phyloP scores from a whole-genome alignment of 2,329 filamentous ascomycete species.

The Eurotiales sp. region DNA sequence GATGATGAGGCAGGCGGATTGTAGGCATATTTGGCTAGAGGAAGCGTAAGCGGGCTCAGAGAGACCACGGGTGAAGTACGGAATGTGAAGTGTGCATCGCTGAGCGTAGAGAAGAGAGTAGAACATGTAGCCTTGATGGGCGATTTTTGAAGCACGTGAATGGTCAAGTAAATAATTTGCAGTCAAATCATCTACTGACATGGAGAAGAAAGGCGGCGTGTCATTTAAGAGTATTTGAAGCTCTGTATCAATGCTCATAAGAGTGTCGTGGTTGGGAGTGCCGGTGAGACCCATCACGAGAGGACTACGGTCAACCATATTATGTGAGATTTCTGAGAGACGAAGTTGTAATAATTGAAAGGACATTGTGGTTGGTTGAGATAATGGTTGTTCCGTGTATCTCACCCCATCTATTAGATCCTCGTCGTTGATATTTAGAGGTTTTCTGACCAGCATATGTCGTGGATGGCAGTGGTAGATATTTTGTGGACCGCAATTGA shows the following conservation, averaged over 20 bases:
- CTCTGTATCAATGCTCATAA: constrained; percentile 1
- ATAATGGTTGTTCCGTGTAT: background rate
- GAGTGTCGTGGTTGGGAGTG: background rate
- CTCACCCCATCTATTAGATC: background rate
- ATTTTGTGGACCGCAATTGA: background rate
- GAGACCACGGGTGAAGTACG: background rate
- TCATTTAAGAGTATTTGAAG: constrained; percentile 2
- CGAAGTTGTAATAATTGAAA: background rate
- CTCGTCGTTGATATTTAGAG: constrained; percentile 3
- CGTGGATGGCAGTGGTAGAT: constrained; percentile 5
- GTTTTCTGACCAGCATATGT: constrained; percentile 1
- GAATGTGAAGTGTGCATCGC: constrained; percentile 3
- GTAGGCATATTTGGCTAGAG: constrained; percentile 1
- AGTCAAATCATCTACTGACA: background rate
- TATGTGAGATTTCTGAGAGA: background rate
- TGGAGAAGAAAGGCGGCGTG: background rate
- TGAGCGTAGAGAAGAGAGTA: background rate
- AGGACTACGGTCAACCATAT: background rate
- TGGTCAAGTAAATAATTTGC: background rate
- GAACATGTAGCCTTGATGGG: background rate
- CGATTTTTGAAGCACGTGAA: background rate
- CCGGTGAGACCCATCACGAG: background rate
- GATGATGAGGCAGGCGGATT: background rate
- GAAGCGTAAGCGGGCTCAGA: background rate
- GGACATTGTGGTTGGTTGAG: background rate